Evolutionary conservation across 1,284 basidiomycete genomes (phyloP), one percentile per base, ranked within the genome.

Genomic region (Hymenochaete sp.): DNA sequence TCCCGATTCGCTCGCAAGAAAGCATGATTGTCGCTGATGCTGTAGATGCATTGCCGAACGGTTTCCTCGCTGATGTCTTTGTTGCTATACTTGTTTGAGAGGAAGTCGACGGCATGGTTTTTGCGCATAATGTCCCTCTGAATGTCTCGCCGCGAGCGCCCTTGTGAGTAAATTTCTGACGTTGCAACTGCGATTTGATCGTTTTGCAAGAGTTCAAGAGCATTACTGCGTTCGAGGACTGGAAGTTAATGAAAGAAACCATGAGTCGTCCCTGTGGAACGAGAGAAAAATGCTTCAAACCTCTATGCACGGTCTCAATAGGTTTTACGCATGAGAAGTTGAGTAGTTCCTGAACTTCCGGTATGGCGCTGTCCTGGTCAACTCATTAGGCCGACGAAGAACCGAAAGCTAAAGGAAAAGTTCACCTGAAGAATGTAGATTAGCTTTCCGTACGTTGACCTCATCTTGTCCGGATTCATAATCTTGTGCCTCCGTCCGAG

Each of bases 391-490:
- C 19, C 29, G 8, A 57, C 32, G 47, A 33, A 25, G 28, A 48
- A 16, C 21, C 49, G 50, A 42, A 43, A 28, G 44, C 11, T 46
- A 33, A 28, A 4, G 38, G 37, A 25, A 33, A 48, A 27, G 19
- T 7, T 52, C 50, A 82, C 82, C 72, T 87, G 83, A 25, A 87
- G 70, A 45, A 88, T 64, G 60, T 89, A 89, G 28, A 89, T 80
- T 44, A 89, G 65, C 56, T 89, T 89, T 14, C 86, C 85, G 52
- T 89, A 89, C 2, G 83, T 88, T 14, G 81, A 78, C n/a, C 86
- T 72, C 85, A 89, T 88, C 57, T 70, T 87, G 57, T 88, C 84
- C 0, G 84, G 82, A 55, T 87, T 88, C 80, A 82, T 87, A 56
- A 88, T 87, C 60, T 89, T 89, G 57, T 88, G 82, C 44, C 86